Evolutionary conservation across 2,329 filamentous ascomycete genomes (phyloP).

Genomic region (Monilinia vaccinii-corymbosi): DNA sequence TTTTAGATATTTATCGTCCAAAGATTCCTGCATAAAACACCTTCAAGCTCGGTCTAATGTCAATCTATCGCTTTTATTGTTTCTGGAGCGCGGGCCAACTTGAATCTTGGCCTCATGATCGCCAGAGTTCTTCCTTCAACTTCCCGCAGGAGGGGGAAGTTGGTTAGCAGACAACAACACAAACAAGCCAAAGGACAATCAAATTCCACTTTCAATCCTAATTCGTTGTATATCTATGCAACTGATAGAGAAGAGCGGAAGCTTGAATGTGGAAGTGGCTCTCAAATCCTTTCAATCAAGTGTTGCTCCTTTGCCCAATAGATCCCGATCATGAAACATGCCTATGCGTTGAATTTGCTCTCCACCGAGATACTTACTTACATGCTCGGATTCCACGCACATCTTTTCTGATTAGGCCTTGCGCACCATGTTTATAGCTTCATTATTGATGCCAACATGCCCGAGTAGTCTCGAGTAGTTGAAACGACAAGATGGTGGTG

Average conservation of each 20-base stretch:
- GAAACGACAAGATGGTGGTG: constrained; percentile 2
- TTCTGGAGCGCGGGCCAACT: not conserved
- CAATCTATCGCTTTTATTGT: not conserved
- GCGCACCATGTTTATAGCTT: not conserved
- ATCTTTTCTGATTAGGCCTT: not conserved
- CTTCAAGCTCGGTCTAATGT: not conserved
- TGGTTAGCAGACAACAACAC: not conserved
- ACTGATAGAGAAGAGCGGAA: not conserved
- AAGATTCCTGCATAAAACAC: not conserved
- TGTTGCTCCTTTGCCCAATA: not conserved
- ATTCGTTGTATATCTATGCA: not conserved
- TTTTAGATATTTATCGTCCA: too few species aligned
- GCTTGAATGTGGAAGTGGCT: too few species aligned
- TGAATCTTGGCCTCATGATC: not conserved
- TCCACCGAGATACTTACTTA: too few species aligned
- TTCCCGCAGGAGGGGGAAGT: not conserved
- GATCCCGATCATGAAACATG: not conserved
- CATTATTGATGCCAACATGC: not conserved
- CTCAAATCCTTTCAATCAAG: not conserved
- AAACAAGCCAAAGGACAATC: not conserved
- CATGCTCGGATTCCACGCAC: not conserved
- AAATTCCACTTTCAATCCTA: too few species aligned
- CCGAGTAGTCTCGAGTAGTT: not conserved
- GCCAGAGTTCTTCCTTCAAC: not conserved
- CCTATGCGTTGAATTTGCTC: not conserved